Evolutionary conservation across 2,329 filamentous ascomycete genomes (phyloP).

Genomic region (Diplocarpon mali): DNA sequence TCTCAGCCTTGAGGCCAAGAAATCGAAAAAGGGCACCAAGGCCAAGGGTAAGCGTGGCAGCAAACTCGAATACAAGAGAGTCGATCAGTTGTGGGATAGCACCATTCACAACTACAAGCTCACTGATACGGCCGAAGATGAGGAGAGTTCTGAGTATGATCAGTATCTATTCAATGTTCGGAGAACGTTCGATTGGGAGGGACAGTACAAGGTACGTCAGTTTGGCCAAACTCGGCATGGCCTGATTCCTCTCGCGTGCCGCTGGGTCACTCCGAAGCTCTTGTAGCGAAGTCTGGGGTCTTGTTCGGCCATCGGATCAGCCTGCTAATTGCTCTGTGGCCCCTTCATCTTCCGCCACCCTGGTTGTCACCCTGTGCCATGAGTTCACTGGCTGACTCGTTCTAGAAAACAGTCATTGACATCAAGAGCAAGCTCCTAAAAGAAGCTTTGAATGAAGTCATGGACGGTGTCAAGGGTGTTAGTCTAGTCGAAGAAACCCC

Average conservation of each 20-base stretch:
- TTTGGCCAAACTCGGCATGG: too few species aligned
- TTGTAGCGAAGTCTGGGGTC: too few species aligned
- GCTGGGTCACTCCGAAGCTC: too few species aligned
- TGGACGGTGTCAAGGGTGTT: constrained; percentile 67
- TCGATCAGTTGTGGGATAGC: constrained; percentile 51
- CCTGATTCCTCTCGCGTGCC: too few species aligned
- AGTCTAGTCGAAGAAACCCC: constrained; percentile 73
- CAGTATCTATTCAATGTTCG: constrained; percentile 76
- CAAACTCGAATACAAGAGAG: constrained; percentile 56
- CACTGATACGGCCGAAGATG: constrained; percentile 53
- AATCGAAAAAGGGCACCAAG: constrained; percentile 32
- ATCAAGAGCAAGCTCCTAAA: constrained; percentile 75
- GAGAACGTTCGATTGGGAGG: constrained; percentile 73
- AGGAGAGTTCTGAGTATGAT: constrained; percentile 57
- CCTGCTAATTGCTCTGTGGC: too few species aligned
- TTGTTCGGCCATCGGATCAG: too few species aligned
- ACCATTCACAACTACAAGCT: constrained; percentile 55
- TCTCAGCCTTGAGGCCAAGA: constrained; percentile 21
- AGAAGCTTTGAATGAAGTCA: constrained; percentile 57
- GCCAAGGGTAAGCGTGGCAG: constrained; percentile 32
- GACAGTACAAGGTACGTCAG: constrained; percentile 50
- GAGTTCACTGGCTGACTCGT: constrained; percentile 7
- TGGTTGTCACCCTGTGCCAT: too few species aligned
- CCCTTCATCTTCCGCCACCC: too few species aligned
- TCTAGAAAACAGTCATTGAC: constrained; percentile 54